Evolutionary conservation across 148 eudicot genomes (phyloP).

Genomic region (Heliosperma pusillum): DNA sequence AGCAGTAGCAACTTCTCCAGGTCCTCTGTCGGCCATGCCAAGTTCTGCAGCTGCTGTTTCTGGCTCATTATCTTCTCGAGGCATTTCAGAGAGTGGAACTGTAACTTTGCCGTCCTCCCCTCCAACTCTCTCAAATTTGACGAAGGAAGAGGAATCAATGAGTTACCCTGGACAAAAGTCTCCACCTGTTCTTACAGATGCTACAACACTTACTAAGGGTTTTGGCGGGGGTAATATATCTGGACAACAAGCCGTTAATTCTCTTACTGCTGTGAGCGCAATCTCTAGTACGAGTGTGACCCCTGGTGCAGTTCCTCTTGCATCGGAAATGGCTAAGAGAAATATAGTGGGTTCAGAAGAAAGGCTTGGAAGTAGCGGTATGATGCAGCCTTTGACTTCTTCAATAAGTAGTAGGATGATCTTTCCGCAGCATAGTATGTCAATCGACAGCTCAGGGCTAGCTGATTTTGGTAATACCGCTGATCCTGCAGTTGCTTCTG

Average conservation of each 20-base stretch:
- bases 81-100: conserved; percentile 39
- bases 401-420: conserved; percentile 42
- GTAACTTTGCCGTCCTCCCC: conserved; percentile 47
- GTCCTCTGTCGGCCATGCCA: conserved; percentile 32
- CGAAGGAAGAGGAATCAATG: conserved; percentile 64
- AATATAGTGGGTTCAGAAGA: conserved; percentile 73
- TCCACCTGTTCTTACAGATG: conserved; percentile 62
- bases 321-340: conserved; percentile 75
- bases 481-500: conserved; percentile 55
- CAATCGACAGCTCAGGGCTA: conserved; percentile 38
- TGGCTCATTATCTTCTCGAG: conserved; percentile 36
- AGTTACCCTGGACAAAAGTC: conserved; percentile 61
- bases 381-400: conserved; percentile 43
- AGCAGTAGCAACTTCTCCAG: conserved; percentile 30
- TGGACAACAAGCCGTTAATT: conserved; percentile 46
- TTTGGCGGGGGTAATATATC: conserved; percentile 59
- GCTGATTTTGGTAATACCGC: conserved; percentile 41
- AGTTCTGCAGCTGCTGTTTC: conserved; percentile 42
- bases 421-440: conserved; percentile 39
- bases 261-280: conserved; percentile 50
- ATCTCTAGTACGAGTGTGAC: conserved; percentile 48
- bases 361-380: conserved; percentile 62
- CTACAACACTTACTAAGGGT: conserved; percentile 44
- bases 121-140: conserved; percentile 39
- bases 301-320: conserved; percentile 48